Percentiles rank a stretch among this genome's conserved stretches.
phyloP scores from a whole-genome alignment of 2,329 filamentous ascomycete genomes.

The Chaetomiaceae sp. region DNA sequence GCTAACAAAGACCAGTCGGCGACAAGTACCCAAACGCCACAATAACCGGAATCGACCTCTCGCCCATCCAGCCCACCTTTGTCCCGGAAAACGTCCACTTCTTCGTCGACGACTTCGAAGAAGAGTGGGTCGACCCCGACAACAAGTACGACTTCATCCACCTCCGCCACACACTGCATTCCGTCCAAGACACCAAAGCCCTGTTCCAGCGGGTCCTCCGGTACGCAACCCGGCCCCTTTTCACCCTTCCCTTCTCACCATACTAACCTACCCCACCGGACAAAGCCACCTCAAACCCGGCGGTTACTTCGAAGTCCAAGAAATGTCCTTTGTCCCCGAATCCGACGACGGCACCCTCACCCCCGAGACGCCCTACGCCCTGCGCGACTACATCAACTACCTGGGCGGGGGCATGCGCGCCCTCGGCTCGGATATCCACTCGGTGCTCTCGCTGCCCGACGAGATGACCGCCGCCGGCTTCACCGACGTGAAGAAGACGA shows the following conservation, averaged over 20 bases:
- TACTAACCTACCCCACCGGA: not conserved
- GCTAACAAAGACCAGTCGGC: conserved; percentile 28
- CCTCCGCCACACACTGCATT: conserved; percentile 38
- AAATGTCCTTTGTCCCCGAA: conserved; percentile 38
- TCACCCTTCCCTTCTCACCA: not conserved
- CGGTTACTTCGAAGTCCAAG: conserved; percentile 47
- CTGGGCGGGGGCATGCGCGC: conserved; percentile 37
- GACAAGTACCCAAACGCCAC: conserved; percentile 36
- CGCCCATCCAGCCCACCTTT: conserved; percentile 37
- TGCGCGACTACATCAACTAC: conserved; percentile 42
- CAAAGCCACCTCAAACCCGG: conserved; percentile 47
- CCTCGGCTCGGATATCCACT: conserved; percentile 40
- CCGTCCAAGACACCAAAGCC: conserved; percentile 38
- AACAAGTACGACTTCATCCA: conserved; percentile 35
- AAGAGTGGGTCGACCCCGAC: conserved; percentile 29
- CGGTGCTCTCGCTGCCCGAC: conserved; percentile 33
- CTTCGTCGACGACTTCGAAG: conserved; percentile 34
- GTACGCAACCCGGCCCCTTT: conserved; percentile 28
- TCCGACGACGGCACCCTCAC: conserved; percentile 43
- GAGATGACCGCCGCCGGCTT: conserved; percentile 41
- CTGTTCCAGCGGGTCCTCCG: conserved; percentile 31
- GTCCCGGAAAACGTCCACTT: conserved; percentile 38
- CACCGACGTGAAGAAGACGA: conserved; percentile 29
- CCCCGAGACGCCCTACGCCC: conserved; percentile 38
- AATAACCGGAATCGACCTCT: conserved; percentile 37